Evolutionary conservation across 768 basidiomycete species (phyloP).

Genomic region (Hypholoma sublateritium): DNA sequence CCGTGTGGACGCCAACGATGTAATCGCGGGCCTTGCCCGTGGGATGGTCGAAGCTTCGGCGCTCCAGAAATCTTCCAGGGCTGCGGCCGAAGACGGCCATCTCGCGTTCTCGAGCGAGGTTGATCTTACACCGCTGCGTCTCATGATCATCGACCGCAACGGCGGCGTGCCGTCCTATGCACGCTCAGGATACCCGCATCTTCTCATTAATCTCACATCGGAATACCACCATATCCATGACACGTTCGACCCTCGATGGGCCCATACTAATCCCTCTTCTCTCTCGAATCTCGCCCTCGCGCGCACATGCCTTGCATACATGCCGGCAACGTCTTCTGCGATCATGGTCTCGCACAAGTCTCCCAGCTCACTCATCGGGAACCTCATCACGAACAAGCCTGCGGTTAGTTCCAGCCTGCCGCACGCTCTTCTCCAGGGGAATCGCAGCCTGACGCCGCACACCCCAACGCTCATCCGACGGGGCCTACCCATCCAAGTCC

Average conservation of each 20-base stretch:
- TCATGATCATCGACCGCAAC: constrained; percentile 97
- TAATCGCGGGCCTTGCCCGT: constrained; percentile 82
- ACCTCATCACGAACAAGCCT: constrained; percentile 97
- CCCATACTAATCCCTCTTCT: constrained; percentile 75
- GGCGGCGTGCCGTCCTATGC: constrained; percentile 98
- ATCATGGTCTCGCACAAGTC: constrained; percentile 98
- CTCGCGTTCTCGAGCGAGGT: constrained; percentile 47
- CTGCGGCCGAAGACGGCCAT: constrained; percentile 29
- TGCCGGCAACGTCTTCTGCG: constrained; percentile 93
- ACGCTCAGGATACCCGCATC: constrained; percentile 90
- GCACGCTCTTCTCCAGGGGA: constrained; percentile 87
- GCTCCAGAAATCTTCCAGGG: constrained; percentile 28
- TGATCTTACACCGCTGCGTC: constrained; percentile 89
- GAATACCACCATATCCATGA: constrained; percentile 84
- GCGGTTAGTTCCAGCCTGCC: constrained; percentile 94
- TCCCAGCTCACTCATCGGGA: constrained; percentile 91
- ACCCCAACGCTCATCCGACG: constrained; percentile 92
- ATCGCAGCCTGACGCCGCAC: constrained; percentile 80
- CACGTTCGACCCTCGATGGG: constrained; percentile 83
- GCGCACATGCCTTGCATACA: constrained; percentile 82
- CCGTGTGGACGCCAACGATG: constrained; percentile 84
- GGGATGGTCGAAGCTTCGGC: constrained; percentile 70
- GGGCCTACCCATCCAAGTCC: constrained; percentile 83
- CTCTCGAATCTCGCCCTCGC: constrained; percentile 85
- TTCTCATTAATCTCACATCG: constrained; percentile 90